Evolutionary conservation across 208 protist genomes (phyloP), one percentile per base, ranked within the genome.

Genomic region (Blechomonas ayalai): DNA sequence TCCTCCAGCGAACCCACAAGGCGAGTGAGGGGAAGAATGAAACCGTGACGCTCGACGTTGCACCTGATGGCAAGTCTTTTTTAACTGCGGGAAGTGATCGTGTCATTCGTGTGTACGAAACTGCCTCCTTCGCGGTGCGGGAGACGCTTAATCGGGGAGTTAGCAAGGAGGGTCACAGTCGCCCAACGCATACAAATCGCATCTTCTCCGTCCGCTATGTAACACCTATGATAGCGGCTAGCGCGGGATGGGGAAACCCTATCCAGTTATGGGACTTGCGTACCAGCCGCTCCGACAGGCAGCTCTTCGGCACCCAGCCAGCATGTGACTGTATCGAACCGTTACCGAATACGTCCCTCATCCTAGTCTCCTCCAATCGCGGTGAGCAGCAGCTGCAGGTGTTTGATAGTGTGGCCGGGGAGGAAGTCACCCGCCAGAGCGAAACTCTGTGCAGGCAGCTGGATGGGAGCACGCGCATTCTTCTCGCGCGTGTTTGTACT

Each of bases 221-320:
- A 0, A 64, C 63, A 2, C 52, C 65, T 2, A 66, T 69, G 1
- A 10, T 71, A 2, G 57, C 75, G 0, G 63, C 73, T n/a, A 88
- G 67, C 39, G 84, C 67, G 4, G 90, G 90, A 6, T 96, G 84
- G 86, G 84, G 88, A 20, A 89, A 66, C 36, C 82, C 90, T 1
- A 40, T 92, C 19, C 90, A 96, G 45, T 20, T 96, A 4, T 96
- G 90, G 90, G 84, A 96, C 43, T 46, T 92, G 12, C 59, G 77
- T 15, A 63, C 50, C 15, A 22, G 37, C 19, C 55, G 73, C 24
- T 80, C 82, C 15, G 60, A 86, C 19, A 32, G 50, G 9, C 72
- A 88, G 31, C 31, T 94, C 2, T 25, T 58, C 2, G 80, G 73
- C 1, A 28, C 73, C 4, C 58, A 75, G n/a, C 51, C 81, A n/a